A percentile compares a stretch with the other conserved stretches of the same genome.
Conservation (phyloP, 306 rosid species). For the Rosa chinensis region DNA sequence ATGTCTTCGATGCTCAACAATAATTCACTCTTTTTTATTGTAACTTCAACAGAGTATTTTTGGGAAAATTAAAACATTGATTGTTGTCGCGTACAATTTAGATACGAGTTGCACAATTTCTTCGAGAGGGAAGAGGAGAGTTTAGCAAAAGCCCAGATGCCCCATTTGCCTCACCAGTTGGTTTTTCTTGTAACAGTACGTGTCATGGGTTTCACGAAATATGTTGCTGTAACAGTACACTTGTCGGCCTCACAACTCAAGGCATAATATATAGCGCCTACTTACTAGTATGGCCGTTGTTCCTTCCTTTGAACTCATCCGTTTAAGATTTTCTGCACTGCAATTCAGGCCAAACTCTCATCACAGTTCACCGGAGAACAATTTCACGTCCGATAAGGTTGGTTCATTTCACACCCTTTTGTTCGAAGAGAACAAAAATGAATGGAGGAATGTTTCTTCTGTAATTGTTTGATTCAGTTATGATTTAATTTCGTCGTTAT, state of each 20-base stretch:
- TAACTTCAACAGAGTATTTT: too few relatives aligned
- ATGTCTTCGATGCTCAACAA: too few relatives aligned
- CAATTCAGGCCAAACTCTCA: not conserved
- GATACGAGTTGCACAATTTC: too few relatives aligned
- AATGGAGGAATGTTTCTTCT: not conserved
- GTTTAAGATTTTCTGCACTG: constrained; percentile 1
- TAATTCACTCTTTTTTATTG: too few relatives aligned
- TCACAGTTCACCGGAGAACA: not conserved
- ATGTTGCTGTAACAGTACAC: not conserved
- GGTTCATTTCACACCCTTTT: not conserved
- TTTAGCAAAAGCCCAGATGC: too few relatives aligned
- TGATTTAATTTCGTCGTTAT: not conserved
- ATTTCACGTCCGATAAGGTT: not conserved
- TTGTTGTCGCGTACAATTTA: too few relatives aligned
- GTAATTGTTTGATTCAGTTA: not conserved
- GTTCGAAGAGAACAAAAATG: not conserved
- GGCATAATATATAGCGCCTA: not conserved
- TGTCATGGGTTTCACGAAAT: constrained; percentile 10
- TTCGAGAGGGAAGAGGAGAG: too few relatives aligned
- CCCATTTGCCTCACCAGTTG: not conserved
- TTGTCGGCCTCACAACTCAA: not conserved
- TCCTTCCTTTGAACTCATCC: constrained; percentile 3
- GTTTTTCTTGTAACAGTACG: not conserved
- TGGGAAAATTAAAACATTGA: too few relatives aligned
- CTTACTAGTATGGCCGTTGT: not conserved